Percentiles rank a stretch among this genome's conserved stretches.
phyloP scores from a whole-genome alignment of 768 basidiomycete species.

The Leucocoprinus sp. region DNA sequence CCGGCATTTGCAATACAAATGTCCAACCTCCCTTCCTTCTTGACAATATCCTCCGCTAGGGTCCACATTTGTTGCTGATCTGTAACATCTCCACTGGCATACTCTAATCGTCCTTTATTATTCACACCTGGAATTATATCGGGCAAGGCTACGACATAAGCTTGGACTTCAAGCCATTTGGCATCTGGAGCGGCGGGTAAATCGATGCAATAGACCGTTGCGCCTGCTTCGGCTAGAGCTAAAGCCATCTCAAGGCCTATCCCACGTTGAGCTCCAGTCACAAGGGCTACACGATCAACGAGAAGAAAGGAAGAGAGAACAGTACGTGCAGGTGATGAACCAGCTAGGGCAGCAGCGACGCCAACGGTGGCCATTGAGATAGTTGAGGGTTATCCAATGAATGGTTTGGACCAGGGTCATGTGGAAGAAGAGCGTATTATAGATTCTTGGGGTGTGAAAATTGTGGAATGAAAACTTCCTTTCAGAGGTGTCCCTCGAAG shows the following conservation, averaged over 20 bases:
- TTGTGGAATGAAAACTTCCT: neutral
- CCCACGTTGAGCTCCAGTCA: slow-evolving; percentile 21
- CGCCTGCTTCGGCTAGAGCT: slow-evolving; percentile 21
- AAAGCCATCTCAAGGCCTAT: slow-evolving; percentile 23
- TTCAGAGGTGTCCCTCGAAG: neutral
- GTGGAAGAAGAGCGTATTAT: neutral
- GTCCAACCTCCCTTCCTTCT: slow-evolving; percentile 55
- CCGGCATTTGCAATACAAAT: slow-evolving; percentile 63
- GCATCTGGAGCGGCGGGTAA: slow-evolving; percentile 37
- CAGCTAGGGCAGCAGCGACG: slow-evolving; percentile 10
- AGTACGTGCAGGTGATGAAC: slow-evolving; percentile 11
- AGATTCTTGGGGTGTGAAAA: neutral
- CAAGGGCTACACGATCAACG: slow-evolving; percentile 16
- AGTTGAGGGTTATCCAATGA: neutral
- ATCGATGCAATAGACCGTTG: slow-evolving; percentile 52
- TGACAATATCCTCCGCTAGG: slow-evolving; percentile 41
- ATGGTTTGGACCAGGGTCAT: neutral
- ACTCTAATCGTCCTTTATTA: slow-evolving; percentile 31
- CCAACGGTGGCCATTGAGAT: neutral
- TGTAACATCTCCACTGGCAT: slow-evolving; percentile 49
- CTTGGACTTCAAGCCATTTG: slow-evolving; percentile 41
- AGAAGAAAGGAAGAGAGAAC: slow-evolving; percentile 16
- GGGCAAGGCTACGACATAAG: slow-evolving; percentile 20
- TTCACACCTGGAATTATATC: slow-evolving; percentile 2
- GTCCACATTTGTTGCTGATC: slow-evolving; percentile 42